phyloP scores from a whole-genome alignment of 177 flowering plant genomes.

The Viscum album region DNA sequence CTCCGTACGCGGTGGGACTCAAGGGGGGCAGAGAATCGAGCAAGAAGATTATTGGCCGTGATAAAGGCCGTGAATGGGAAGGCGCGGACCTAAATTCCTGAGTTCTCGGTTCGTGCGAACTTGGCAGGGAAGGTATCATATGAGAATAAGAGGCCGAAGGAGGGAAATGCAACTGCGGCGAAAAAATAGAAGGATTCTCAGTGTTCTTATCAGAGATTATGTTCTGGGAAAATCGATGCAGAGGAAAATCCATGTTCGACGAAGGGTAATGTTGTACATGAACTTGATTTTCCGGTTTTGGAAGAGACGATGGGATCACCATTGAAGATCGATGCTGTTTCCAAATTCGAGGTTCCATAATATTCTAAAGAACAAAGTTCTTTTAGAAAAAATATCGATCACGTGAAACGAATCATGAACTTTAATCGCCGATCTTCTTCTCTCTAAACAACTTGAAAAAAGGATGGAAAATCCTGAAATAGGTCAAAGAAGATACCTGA shows the following conservation, averaged over 20 bases:
- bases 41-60: neutral
- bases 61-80: slow-evolving; percentile 2
- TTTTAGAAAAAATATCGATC: neutral
- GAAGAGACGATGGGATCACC: neutral
- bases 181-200: neutral
- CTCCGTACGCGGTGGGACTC: neutral
- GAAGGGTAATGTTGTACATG: neutral
- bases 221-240: neutral
- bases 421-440: too few species aligned
- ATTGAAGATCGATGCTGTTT: neutral
- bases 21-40: neutral
- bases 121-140: neutral
- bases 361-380: neutral
- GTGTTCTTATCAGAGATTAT: neutral
- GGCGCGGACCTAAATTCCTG: neutral
- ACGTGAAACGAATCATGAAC: neutral
- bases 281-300: neutral
- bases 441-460: too few species aligned
- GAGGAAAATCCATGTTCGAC: neutral
- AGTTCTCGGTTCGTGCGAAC: neutral
- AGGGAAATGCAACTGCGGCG: neutral
- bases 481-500: too few species aligned
- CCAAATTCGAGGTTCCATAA: neutral
- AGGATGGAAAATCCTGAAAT: neutral
- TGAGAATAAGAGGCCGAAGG: neutral